Conservation (phyloP, 106 monocot genomes). For the Dendrobium officinale region DNA sequence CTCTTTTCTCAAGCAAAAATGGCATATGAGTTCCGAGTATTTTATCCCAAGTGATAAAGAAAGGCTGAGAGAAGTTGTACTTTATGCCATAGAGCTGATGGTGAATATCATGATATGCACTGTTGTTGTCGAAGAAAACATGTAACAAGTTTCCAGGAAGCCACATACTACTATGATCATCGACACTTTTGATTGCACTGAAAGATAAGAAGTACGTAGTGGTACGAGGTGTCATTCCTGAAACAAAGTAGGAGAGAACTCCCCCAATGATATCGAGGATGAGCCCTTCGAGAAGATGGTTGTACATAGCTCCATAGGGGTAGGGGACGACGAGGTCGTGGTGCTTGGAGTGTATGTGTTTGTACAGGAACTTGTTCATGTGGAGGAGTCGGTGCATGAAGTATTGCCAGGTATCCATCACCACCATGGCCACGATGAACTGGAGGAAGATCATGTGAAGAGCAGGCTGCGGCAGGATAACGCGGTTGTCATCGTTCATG, state of each 20-base stretch:
- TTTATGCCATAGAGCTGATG: constrained; percentile 26
- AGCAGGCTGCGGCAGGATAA: neutral
- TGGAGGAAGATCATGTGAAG: constrained; percentile 16
- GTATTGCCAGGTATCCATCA: too few relatives aligned
- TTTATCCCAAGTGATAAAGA: constrained; percentile 7
- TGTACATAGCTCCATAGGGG: constrained; percentile 12
- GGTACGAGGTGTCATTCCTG: constrained; percentile 13
- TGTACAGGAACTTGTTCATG: constrained; percentile 32
- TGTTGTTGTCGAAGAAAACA: too few relatives aligned
- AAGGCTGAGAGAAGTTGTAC: constrained; percentile 34
- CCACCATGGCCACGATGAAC: too few relatives aligned
- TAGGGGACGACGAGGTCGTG: constrained; percentile 15
- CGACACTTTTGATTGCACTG: neutral
- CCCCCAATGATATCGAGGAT: constrained; percentile 3
- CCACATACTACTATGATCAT: constrained; percentile 18
- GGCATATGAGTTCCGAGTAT: too few relatives aligned
- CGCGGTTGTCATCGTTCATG: too few relatives aligned
- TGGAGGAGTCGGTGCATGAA: constrained; percentile 13
- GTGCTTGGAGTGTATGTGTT: constrained; percentile 26
- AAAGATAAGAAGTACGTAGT: constrained; percentile 15
- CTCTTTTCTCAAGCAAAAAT: too few relatives aligned
- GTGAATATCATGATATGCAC: constrained; percentile 14
- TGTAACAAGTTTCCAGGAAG: neutral
- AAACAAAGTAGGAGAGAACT: constrained; percentile 1
- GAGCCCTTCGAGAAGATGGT: constrained; percentile 10